These are phyloP conservation scores for Ophiostoma ulmi DNA, from an alignment of 2,329 filamentous ascomycete genomes.

Conservation along the genomic window DNA sequence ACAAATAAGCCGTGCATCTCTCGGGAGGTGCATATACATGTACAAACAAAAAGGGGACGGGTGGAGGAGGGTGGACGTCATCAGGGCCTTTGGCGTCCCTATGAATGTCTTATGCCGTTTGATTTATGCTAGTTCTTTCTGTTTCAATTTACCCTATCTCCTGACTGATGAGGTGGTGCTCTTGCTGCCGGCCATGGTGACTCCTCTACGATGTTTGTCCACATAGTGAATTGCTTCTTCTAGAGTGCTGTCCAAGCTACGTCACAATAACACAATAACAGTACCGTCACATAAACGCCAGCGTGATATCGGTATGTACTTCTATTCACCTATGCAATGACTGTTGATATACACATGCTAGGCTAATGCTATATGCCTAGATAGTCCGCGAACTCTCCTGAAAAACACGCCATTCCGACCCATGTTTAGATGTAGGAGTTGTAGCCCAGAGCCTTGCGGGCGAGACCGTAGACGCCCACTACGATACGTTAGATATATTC, in stretches of 20 bases:
- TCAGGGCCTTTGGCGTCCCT: conserved; percentile 5
- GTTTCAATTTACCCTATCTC: neutral
- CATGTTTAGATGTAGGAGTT: conserved; percentile 61
- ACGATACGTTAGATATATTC: conserved; percentile 16
- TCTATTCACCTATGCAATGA: conserved; percentile 13
- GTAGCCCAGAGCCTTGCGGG: conserved; percentile 68
- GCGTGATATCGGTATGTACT: conserved; percentile 1
- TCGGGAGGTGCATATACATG: neutral
- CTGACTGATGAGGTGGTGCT: neutral
- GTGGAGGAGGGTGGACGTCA: neutral
- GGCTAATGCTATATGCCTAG: neutral
- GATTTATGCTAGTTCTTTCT: neutral
- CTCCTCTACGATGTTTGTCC: too few relatives aligned
- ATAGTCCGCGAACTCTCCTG: neutral
- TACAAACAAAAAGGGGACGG: conserved; percentile 11
- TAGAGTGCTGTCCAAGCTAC: neutral
- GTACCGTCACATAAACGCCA: neutral
- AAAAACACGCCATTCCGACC: neutral
- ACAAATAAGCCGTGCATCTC: neutral
- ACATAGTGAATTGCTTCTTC: too few relatives aligned
- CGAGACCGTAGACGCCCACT: conserved; percentile 65
- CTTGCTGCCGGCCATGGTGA: neutral
- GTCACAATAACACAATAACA: too few relatives aligned
- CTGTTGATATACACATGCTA: conserved; percentile 20
- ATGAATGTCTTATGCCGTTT: neutral